Percentiles rank a stretch among this genome's conserved stretches.
Conservation (phyloP, 169 alveolate genomes). For the Cryptosporidium ryanae region DNA sequence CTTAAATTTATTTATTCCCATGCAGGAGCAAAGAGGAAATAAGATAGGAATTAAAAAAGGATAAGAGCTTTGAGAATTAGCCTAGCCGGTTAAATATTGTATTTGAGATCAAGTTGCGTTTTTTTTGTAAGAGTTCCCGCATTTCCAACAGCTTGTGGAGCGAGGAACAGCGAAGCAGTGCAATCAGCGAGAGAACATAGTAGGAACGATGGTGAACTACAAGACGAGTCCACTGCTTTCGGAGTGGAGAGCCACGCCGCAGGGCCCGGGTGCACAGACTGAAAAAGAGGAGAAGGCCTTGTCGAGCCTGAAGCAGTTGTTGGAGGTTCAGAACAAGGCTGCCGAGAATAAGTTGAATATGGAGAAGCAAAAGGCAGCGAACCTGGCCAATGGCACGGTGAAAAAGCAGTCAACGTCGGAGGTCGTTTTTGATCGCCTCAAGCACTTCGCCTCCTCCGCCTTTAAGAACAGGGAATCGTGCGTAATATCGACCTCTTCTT, state of each 20-base stretch:
- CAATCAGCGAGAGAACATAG: no score
- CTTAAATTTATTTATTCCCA: no score
- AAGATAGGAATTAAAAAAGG: no score
- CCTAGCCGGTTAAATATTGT: no score
- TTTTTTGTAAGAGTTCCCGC: no score
- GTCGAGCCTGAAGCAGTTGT: conserved; percentile 46
- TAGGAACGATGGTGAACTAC: conserved; percentile 35
- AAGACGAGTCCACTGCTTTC: conserved; percentile 50
- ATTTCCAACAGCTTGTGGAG: no score
- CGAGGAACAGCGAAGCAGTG: no score
- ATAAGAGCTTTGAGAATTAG: no score
- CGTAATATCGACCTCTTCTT: conserved; percentile 54
- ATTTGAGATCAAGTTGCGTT: no score
- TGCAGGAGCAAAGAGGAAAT: no score
- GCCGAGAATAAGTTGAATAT: conserved; percentile 60
- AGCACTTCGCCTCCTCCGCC: conserved; percentile 69
- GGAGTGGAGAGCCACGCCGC: conserved; percentile 63
- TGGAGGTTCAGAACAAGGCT: conserved; percentile 69
- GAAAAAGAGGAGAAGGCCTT: conserved; percentile 59
- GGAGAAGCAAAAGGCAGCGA: conserved; percentile 60
- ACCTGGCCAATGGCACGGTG: not conserved
- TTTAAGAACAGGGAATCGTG: conserved; percentile 54
- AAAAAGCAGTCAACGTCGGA: conserved; percentile 71
- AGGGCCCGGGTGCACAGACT: conserved; percentile 68
- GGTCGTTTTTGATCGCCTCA: conserved; percentile 48